A percentile compares a stretch with the other conserved stretches of the same genome.
Evolutionary conservation across 73 alveolate species (phyloP).

Genomic region (Tetrahymena thermophila): DNA sequence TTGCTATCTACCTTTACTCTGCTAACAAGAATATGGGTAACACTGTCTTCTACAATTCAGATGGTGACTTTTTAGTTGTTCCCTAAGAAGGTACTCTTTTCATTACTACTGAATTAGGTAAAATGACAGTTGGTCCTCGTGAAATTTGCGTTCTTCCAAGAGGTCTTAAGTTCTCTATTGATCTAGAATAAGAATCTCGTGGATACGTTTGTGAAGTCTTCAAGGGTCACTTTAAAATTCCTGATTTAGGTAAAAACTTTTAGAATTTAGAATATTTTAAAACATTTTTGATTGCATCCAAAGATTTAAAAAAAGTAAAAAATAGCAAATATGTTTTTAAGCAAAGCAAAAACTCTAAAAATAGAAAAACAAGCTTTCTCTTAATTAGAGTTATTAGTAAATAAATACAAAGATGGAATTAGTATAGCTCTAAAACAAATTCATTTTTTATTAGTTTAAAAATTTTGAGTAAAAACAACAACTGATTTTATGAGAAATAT

Average conservation of each 20-base stretch:
- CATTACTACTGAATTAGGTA: slow-evolving; percentile 74
- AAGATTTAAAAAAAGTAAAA: background rate
- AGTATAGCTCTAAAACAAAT: background rate
- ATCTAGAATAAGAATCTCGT: slow-evolving; percentile 47
- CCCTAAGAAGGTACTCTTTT: slow-evolving; percentile 69
- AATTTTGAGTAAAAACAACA: too few species aligned
- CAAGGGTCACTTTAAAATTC: slow-evolving; percentile 69
- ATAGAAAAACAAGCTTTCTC: background rate
- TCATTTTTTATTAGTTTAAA: too few species aligned
- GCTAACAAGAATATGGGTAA: slow-evolving; percentile 71
- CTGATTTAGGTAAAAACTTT: slow-evolving; percentile 48
- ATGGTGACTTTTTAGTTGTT: slow-evolving; percentile 68
- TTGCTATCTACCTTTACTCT: slow-evolving; percentile 62
- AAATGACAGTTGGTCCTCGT: slow-evolving; percentile 51
- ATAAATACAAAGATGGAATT: background rate
- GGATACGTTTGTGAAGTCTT: slow-evolving; percentile 79
- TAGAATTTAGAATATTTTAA: background rate
- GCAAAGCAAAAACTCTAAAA: background rate
- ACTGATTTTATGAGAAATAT: background rate
- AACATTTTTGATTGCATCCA: background rate
- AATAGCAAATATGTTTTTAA: background rate
- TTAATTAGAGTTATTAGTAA: background rate
- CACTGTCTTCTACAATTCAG: slow-evolving; percentile 64
- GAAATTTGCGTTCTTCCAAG: slow-evolving; percentile 76
- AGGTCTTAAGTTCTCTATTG: slow-evolving; percentile 78